Percentiles rank a stretch among this genome's conserved stretches.
Conservation (phyloP, 2,329 filamentous ascomycete species). For the Ophiostoma himal-ulmi region DNA sequence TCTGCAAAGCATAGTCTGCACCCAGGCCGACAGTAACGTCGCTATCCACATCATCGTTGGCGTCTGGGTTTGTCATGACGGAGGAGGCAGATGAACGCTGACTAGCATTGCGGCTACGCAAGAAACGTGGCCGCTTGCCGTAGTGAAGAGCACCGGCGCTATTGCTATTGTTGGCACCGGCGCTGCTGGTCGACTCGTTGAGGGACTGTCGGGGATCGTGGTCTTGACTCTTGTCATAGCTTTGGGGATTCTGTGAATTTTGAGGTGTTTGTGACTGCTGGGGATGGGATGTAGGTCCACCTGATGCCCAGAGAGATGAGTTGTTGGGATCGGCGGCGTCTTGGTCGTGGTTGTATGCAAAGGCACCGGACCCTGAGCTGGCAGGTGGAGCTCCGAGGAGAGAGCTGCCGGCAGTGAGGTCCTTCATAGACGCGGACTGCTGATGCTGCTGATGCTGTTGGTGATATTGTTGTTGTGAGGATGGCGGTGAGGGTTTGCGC, state of each 20-base stretch:
- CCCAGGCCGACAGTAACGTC: constrained; percentile 63
- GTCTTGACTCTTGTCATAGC: neutral
- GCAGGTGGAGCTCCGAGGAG: neutral
- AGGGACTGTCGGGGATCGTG: constrained; percentile 27
- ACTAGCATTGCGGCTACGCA: constrained; percentile 53
- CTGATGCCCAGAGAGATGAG: constrained; percentile 2
- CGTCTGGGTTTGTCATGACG: constrained; percentile 49
- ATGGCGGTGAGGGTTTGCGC: constrained; percentile 29
- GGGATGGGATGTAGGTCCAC: neutral
- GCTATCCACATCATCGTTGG: constrained; percentile 58
- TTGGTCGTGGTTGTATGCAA: neutral
- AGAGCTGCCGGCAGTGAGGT: neutral
- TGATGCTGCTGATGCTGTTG: neutral
- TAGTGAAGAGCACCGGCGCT: constrained; percentile 38
- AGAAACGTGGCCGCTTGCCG: constrained; percentile 49
- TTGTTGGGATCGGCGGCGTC: neutral
- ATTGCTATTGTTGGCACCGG: constrained; percentile 40
- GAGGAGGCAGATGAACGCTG: constrained; percentile 58
- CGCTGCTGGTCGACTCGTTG: constrained; percentile 25
- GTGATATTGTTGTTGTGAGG: neutral
- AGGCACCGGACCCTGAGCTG: neutral
- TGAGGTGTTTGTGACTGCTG: neutral
- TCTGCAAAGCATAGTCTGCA: constrained; percentile 75
- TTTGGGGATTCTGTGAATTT: neutral
- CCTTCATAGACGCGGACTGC: neutral